phyloP scores from a whole-genome alignment of 495 filamentous ascomycete species.

The Letharia columbiana region DNA sequence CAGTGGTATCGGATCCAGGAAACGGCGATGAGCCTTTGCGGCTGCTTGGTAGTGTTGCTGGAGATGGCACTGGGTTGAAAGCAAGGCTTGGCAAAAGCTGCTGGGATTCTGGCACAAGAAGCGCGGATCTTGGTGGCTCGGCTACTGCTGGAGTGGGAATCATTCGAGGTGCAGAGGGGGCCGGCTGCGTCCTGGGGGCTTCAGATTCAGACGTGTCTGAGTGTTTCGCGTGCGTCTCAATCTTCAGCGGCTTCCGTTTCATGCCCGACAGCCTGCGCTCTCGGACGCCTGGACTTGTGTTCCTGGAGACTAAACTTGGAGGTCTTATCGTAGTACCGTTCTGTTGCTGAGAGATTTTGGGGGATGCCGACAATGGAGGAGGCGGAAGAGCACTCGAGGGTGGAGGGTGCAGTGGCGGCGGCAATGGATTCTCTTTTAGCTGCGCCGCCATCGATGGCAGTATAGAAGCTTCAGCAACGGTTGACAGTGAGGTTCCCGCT shows the following conservation, averaged over 20 bases:
- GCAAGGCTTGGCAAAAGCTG: slow-evolving; percentile 15
- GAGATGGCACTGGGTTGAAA: slow-evolving; percentile 13
- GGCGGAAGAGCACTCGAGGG: slow-evolving; percentile 29
- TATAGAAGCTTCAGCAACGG: slow-evolving; percentile 58
- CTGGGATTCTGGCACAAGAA: slow-evolving; percentile 23
- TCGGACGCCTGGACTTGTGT: slow-evolving; percentile 52
- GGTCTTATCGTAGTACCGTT: slow-evolving; percentile 24
- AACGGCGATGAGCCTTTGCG: slow-evolving; percentile 28
- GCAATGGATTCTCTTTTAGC: slow-evolving; percentile 28
- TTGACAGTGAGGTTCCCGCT: slow-evolving; percentile 61
- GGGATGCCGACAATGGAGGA: slow-evolving; percentile 29
- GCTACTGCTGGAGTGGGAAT: slow-evolving; percentile 23
- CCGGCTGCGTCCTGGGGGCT: slow-evolving; percentile 37
- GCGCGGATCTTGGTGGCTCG: slow-evolving; percentile 22
- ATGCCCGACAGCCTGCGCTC: slow-evolving; percentile 75
- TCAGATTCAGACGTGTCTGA: slow-evolving; percentile 32
- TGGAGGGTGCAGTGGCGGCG: slow-evolving; percentile 29
- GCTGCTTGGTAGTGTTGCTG: slow-evolving; percentile 11
- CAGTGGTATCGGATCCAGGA: slow-evolving; percentile 19
- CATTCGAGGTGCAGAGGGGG: slow-evolving; percentile 26
- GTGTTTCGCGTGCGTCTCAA: slow-evolving; percentile 60
- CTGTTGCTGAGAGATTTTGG: slow-evolving; percentile 25
- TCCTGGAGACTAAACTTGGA: slow-evolving; percentile 34
- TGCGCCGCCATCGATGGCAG: slow-evolving; percentile 29
- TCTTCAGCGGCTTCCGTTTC: slow-evolving; percentile 73